Conservation (phyloP, 2,329 filamentous ascomycete species). For the Fusarium algeriense region DNA sequence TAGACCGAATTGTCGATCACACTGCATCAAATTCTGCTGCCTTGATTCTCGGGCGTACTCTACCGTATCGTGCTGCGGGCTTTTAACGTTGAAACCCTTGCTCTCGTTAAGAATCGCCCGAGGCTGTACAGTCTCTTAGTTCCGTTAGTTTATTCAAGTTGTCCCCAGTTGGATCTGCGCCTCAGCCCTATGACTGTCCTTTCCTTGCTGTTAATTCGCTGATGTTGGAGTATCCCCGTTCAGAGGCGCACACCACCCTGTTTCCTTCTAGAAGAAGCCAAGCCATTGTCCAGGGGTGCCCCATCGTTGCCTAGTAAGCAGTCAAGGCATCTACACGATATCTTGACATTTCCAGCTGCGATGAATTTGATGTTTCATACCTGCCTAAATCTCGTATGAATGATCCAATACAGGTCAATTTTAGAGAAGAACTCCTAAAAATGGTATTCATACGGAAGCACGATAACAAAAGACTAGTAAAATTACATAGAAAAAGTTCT, state of each 20-base stretch:
- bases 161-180: slow-evolving; percentile 19
- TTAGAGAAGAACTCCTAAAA: not conserved
- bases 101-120: slow-evolving; percentile 23
- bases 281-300: slow-evolving; percentile 5
- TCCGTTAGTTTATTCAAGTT: not conserved
- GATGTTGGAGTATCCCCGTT: not conserved
- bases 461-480: not conserved
- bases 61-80: not conserved
- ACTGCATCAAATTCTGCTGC: slow-evolving; percentile 20
- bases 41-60: slow-evolving; percentile 19
- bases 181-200: slow-evolving; percentile 29
- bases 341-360: not conserved
- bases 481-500: slow-evolving; percentile 13
- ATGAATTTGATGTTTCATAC: not conserved
- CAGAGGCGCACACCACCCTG: slow-evolving; percentile 14
- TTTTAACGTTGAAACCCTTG: slow-evolving; percentile 13
- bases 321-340: slow-evolving; percentile 5
- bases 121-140: slow-evolving; percentile 28
- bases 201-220: slow-evolving; percentile 5
- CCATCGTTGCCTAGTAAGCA: slow-evolving; percentile 23
- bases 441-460: slow-evolving; percentile 26
- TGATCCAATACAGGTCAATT: not conserved
- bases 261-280: slow-evolving; percentile 31
- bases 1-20: slow-evolving; percentile 27
- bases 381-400: not conserved